These are phyloP conservation scores for Syzygium malaccense DNA, from an alignment of 441 rosid genomes.

Conservation along the genomic window DNA sequence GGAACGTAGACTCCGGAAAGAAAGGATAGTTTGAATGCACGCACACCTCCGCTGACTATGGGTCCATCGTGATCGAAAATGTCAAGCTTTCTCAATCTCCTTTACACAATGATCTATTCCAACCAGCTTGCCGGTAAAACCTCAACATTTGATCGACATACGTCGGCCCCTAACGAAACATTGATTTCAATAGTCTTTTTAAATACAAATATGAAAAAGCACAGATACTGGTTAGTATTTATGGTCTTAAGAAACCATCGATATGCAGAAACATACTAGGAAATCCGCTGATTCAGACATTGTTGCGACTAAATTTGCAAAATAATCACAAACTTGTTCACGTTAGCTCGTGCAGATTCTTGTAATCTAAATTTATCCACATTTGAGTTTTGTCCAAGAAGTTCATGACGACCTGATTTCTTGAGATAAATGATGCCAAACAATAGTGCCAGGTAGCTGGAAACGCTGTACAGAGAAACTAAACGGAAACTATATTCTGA, in stretches of 20 bases:
- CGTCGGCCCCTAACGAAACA: background rate
- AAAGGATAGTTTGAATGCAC: background rate
- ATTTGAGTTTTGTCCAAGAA: background rate
- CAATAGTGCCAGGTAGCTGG: background rate
- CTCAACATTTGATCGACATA: background rate
- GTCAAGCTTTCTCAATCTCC: background rate
- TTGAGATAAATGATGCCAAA: background rate
- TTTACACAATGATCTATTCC: background rate
- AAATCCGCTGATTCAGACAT: background rate
- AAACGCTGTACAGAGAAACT: background rate
- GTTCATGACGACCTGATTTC: background rate
- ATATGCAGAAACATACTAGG: background rate
- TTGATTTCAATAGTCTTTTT: background rate
- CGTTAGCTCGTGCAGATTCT: background rate
- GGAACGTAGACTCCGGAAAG: background rate
- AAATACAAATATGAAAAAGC: background rate
- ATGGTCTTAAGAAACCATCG: background rate
- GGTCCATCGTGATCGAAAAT: background rate
- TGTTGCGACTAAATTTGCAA: background rate
- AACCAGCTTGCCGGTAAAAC: background rate
- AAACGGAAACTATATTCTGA: background rate
- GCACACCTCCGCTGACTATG: background rate
- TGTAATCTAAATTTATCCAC: background rate
- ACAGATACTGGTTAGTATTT: background rate
- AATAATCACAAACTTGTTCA: rapidly evolving